A percentile compares a stretch with the other conserved stretches of the same genome.
phyloP scores from a whole-genome alignment of 805 yeast species.

The Spathaspora hagerdaliae region DNA sequence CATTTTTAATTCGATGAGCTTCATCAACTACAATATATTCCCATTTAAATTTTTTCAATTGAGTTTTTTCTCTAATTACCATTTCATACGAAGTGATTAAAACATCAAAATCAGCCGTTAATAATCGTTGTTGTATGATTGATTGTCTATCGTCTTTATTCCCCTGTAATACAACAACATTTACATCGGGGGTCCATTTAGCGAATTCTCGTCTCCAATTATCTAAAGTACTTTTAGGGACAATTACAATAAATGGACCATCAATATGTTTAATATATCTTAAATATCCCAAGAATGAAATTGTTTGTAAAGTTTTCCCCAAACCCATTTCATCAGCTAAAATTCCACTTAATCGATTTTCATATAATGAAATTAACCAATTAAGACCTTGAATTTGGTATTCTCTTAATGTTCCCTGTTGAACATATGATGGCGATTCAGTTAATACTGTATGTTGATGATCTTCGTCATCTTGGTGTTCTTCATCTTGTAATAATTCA shows the following conservation, averaged over 20 bases:
- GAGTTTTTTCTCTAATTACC: conserved; percentile 84
- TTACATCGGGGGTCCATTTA: conserved; percentile 94
- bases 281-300: conserved; percentile 84
- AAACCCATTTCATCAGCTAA: conserved; percentile 98
- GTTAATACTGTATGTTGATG: conserved; percentile 67
- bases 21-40: conserved; percentile 92
- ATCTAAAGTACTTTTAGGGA: conserved; percentile 92
- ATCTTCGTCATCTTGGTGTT: conserved; percentile 45
- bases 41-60: conserved; percentile 82
- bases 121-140: conserved; percentile 53
- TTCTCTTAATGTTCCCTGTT: conserved; percentile 73
- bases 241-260: conserved; percentile 90
- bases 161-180: conserved; percentile 82
- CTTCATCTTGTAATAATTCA: conserved; percentile 82
- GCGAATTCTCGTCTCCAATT: conserved; percentile 95
- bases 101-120: conserved; percentile 82
- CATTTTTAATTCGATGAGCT: conserved; percentile 95
- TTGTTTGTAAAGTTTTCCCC: conserved; percentile 94
- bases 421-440: conserved; percentile 75
- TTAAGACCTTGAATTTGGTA: conserved; percentile 94
- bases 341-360: conserved; percentile 86
- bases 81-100: conserved; percentile 88
- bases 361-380: conserved; percentile 88
- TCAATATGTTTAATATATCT: conserved; percentile 72
- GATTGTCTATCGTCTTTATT: conserved; percentile 73